Percentiles rank a stretch among this genome's conserved stretches.
Conservation (phyloP, 2,329 filamentous ascomycete genomes). For the Phaeoacremonium minimum region DNA sequence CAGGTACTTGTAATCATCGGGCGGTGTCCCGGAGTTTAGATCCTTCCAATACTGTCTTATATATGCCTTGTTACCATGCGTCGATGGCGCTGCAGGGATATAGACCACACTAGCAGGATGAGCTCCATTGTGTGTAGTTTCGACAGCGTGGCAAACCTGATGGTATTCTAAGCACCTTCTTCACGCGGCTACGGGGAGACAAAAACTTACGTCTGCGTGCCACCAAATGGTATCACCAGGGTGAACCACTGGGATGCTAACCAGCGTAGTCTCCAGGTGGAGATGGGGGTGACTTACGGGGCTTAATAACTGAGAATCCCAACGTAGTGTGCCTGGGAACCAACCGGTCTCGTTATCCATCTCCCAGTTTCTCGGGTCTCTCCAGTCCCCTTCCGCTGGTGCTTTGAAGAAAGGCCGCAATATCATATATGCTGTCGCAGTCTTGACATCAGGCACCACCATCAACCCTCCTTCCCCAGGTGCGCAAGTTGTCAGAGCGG, state of each 20-base stretch:
- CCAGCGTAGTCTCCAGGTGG: neutral
- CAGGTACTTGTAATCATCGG: too few relatives aligned
- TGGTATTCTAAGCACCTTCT: neutral
- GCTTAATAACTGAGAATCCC: neutral
- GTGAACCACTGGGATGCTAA: neutral
- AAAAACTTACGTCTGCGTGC: neutral
- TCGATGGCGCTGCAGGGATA: neutral
- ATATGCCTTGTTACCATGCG: neutral
- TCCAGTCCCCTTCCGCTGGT: neutral
- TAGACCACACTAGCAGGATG: neutral
- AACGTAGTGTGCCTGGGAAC: neutral
- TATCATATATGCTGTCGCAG: neutral
- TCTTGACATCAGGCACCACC: neutral
- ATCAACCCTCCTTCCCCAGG: neutral
- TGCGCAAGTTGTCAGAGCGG: neutral
- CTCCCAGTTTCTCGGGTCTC: neutral
- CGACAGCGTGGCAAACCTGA: neutral
- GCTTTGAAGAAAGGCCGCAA: neutral
- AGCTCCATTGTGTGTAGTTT: neutral
- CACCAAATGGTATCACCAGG: neutral
- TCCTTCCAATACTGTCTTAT: slow-evolving; percentile 1
- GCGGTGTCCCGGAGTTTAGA: too few relatives aligned
- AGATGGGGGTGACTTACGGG: neutral
- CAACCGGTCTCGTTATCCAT: neutral
- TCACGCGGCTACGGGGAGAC: slow-evolving; percentile 4